Percentiles rank a stretch among this genome's conserved stretches.
phyloP scores from a whole-genome alignment of 2,329 filamentous ascomycete genomes.

The Macrophomina tecta region DNA sequence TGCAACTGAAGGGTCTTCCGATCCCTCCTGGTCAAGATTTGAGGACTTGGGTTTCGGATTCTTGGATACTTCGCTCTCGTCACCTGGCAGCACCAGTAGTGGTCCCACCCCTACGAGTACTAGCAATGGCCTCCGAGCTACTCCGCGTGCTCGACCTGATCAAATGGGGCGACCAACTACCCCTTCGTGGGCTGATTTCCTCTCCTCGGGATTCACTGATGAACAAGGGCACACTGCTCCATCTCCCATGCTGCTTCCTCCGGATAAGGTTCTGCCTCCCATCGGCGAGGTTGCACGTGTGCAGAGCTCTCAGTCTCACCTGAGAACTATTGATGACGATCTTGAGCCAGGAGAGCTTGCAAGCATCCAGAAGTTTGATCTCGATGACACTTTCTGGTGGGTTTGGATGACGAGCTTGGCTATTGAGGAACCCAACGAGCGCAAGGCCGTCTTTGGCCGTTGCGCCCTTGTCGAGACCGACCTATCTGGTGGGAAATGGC shows the following conservation, averaged over 20 bases:
- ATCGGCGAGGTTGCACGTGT: conserved; percentile 73
- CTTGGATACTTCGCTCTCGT: conserved; percentile 64
- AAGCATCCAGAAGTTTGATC: conserved; percentile 82
- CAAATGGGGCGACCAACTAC: conserved; percentile 84
- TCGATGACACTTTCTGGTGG: conserved; percentile 99
- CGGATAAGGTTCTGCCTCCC: conserved; percentile 88
- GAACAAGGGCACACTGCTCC: conserved; percentile 68
- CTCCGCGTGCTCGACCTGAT: conserved; percentile 69
- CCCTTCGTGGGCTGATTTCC: conserved; percentile 97
- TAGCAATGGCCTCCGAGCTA: conserved; percentile 62
- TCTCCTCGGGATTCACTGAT: conserved; percentile 89
- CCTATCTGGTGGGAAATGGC: conserved; percentile 82
- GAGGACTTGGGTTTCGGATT: conserved; percentile 89
- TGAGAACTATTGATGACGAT: conserved; percentile 64
- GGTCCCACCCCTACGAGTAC: conserved; percentile 31
- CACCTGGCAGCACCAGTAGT: conserved; percentile 37
- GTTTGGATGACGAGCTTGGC: conserved; percentile 98
- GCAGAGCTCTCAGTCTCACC: conserved; percentile 84
- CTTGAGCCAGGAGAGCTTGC: conserved; percentile 93
- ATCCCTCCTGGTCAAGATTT: conserved; percentile 96
- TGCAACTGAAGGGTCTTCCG: conserved; percentile 55
- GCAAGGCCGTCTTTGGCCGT: conserved; percentile 92
- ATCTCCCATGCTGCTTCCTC: conserved; percentile 78
- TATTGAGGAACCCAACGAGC: conserved; percentile 80
- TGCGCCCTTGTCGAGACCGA: conserved; percentile 91